Conservation (phyloP, 192 early-diverging fungal species). For the Coemansia sp. region DNA sequence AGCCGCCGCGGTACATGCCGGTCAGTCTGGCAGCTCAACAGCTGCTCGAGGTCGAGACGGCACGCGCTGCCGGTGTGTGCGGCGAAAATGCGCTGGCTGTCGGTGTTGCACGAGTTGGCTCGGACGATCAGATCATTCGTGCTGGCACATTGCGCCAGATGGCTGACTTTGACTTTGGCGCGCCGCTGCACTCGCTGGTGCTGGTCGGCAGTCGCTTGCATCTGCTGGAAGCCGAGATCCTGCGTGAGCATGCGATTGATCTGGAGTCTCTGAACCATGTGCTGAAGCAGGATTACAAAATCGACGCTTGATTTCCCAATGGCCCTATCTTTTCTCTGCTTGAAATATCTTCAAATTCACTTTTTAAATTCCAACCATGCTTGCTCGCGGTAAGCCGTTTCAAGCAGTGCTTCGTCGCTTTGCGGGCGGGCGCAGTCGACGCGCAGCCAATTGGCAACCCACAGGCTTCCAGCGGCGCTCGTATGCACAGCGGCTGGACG, state of each 20-base stretch:
- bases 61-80: constrained; percentile 71
- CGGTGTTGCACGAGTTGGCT: constrained; percentile 88
- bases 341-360: background rate
- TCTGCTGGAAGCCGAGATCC: constrained; percentile 85
- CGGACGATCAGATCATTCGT: constrained; percentile 76
- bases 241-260: constrained; percentile 75
- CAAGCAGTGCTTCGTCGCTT: constrained; percentile 8
- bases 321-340: background rate
- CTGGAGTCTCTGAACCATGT: constrained; percentile 63
- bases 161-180: constrained; percentile 83
- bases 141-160: constrained; percentile 87
- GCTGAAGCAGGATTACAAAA: constrained; percentile 65
- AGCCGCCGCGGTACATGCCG: constrained; percentile 97
- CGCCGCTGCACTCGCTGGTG: constrained; percentile 91
- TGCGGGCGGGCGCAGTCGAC: background rate
- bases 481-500: constrained; percentile 43
- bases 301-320: constrained; percentile 25
- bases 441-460: background rate
- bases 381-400: constrained; percentile 4
- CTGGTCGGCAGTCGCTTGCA: constrained; percentile 88
- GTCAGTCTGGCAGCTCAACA: constrained; percentile 91
- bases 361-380: constrained; percentile 8
- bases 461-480: constrained; percentile 10
- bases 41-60: constrained; percentile 89
- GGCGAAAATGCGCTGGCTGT: constrained; percentile 80